Percentiles rank a stretch among this genome's conserved stretches.
phyloP scores from a whole-genome alignment of 164 flowering plant genomes.

The Umbellularia californica region DNA sequence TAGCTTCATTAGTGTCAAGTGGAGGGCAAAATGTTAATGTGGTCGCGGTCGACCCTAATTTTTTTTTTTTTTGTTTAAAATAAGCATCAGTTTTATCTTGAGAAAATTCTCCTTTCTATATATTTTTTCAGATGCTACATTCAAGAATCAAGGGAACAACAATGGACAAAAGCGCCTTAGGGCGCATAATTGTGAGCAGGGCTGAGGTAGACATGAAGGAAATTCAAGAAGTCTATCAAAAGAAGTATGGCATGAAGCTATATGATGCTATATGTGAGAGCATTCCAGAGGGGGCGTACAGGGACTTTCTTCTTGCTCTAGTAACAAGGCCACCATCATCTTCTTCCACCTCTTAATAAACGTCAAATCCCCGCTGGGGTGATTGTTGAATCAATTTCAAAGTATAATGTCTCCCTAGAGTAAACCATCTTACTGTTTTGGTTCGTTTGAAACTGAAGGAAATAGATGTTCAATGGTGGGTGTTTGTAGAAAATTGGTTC shows the following conservation, averaged over 20 bases:
- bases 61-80: no score
- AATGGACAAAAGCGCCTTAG: slow-evolving; percentile 23
- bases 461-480: no score
- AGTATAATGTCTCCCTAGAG: no score
- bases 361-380: no score
- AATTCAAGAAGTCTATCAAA: slow-evolving; percentile 35
- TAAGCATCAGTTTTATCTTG: no score
- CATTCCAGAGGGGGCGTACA: slow-evolving; percentile 37
- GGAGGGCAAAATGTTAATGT: no score
- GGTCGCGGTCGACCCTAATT: no score
- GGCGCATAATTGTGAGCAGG: slow-evolving; percentile 51
- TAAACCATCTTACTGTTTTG: no score
- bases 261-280: slow-evolving; percentile 39
- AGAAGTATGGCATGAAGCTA: slow-evolving; percentile 45
- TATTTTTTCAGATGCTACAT: slow-evolving; percentile 31
- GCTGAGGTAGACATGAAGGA: slow-evolving; percentile 64
- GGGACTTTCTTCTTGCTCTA: slow-evolving; percentile 54
- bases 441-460: no score
- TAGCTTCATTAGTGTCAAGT: no score
- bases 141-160: slow-evolving; percentile 37
- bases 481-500: no score
- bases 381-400: no score
- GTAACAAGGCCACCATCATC: slow-evolving; percentile 5
- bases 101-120: neutral
- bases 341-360: neutral